Evolutionary conservation across 164 flowering plant species (phyloP), one percentile per base, ranked within the genome.

Genomic region (Aristolochia californica): DNA sequence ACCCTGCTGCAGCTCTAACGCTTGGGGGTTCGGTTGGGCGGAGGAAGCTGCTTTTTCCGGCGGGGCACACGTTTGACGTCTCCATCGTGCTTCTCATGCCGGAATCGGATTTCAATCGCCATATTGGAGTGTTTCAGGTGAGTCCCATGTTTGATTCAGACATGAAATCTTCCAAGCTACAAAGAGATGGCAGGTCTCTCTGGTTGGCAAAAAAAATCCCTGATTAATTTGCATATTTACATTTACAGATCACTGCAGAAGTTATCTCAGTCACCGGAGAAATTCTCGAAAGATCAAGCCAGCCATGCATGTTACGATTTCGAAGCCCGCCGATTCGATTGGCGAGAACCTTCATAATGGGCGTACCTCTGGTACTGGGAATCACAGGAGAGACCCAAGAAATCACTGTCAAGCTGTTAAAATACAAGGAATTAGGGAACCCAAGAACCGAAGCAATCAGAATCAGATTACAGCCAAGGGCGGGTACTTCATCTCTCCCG

Each of bases 81-180:
- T 75, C 78, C 14, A 43, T 88, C 53, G 53, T 63, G 21, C 73
- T 91, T 48, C 49, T 84, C 67, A 65, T 91, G 83, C 98, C 96
- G 4, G 98, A 91, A 16, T 91, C 96, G 12, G 84, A 79, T 59
- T 84, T 57, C 57, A 91, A 91, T 60, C 59, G 79, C 28, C 71
- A 74, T 0, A 51, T 88, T 62, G 96, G 96, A 11, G 68, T 88
- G 2, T 91, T 88, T 71, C 94, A 91, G 91, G 96, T 89, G 26
- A 48, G 51, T 12, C 22, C 24, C 26, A n/a, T 23, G 48, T n/a
- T 45, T 17, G 34, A 49, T 40, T n/a, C n/a, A n/a, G n/a, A n/a
- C n/a, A n/a, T n/a, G n/a, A n/a, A n/a, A n/a, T n/a, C n/a, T n/a
- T n/a, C n/a, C n/a, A n/a, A n/a, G n/a, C n/a, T n/a, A n/a, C n/a